These are phyloP conservation scores for Boletus rubescentipes DNA, from an alignment of 768 basidiomycete species.

Conservation along the genomic window DNA sequence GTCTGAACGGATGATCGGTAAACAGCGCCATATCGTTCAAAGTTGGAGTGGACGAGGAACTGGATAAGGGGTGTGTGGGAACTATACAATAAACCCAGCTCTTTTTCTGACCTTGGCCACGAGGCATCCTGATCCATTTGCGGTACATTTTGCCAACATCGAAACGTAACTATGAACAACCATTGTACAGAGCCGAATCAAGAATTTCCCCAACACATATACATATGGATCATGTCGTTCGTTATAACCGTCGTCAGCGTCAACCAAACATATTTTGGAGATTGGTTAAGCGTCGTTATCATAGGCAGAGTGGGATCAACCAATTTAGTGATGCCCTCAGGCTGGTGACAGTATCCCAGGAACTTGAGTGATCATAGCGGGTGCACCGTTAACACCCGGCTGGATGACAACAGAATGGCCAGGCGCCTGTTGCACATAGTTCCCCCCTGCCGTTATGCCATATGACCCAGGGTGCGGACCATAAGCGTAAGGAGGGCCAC, in stretches of 20 bases:
- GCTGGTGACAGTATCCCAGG: slow-evolving; percentile 35
- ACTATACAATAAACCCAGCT: background rate
- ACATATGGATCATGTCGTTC: slow-evolving; percentile 10
- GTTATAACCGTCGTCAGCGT: slow-evolving; percentile 11
- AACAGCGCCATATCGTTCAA: slow-evolving; percentile 30
- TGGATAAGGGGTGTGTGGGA: slow-evolving; percentile 31
- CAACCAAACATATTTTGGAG: background rate
- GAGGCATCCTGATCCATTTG: slow-evolving; percentile 26
- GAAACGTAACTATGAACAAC: slow-evolving; percentile 17
- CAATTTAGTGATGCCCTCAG: slow-evolving; percentile 8
- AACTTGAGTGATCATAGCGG: slow-evolving; percentile 61
- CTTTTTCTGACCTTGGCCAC: slow-evolving; percentile 29
- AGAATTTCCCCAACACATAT: background rate
- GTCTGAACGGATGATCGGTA: slow-evolving; percentile 33
- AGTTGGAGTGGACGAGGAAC: slow-evolving; percentile 14
- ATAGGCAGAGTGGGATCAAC: background rate
- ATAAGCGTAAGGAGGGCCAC: slow-evolving; percentile 27
- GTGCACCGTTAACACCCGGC: slow-evolving; percentile 58
- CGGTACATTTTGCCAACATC: slow-evolving; percentile 1
- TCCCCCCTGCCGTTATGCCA: slow-evolving; percentile 25
- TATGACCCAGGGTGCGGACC: slow-evolving; percentile 33
- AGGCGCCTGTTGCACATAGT: slow-evolving; percentile 48
- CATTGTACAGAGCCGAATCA: slow-evolving; percentile 12
- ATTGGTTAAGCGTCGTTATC: background rate
- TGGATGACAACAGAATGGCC: slow-evolving; percentile 70